phyloP scores from a whole-genome alignment of 345 rosid species.

The Zanthoxylum bungeanum region DNA sequence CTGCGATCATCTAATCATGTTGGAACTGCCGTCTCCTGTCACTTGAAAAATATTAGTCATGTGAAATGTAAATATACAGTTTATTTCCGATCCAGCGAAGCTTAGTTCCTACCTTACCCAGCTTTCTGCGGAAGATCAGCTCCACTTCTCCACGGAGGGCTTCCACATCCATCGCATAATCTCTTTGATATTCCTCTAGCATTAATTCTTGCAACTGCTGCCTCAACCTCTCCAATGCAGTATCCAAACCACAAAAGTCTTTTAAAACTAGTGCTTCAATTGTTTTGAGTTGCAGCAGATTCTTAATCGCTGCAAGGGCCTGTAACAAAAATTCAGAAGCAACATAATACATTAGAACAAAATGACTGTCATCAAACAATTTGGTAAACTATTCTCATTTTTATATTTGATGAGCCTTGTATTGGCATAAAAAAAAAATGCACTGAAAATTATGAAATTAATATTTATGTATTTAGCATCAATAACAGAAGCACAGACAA shows the following conservation, averaged over 20 bases:
- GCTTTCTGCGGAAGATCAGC: constrained; percentile 47
- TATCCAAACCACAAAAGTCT: constrained; percentile 73
- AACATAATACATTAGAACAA: neutral
- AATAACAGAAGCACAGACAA: neutral
- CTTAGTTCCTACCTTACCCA: constrained; percentile 40
- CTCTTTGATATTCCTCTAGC: constrained; percentile 59
- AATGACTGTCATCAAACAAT: neutral
- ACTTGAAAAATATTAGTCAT: neutral
- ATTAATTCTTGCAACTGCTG: constrained; percentile 53
- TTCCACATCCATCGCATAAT: constrained; percentile 66
- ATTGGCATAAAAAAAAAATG: neutral
- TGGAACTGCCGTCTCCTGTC: constrained; percentile 19
- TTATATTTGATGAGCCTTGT: neutral
- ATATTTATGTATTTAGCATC: neutral
- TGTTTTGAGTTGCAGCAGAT: constrained; percentile 62
- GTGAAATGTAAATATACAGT: constrained; percentile 10
- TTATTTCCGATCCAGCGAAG: constrained; percentile 13
- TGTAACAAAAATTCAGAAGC: constrained; percentile 24
- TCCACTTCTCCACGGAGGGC: constrained; percentile 72
- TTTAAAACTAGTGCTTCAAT: constrained; percentile 52
- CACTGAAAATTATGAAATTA: neutral
- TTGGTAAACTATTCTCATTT: neutral
- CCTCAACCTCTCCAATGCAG: constrained; percentile 64
- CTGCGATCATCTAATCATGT: constrained; percentile 6
- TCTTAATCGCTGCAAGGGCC: constrained; percentile 79